Base-by-base conservation (phyloP, 75 land plant genomes). In the Adiantum capillusveneris region DNA sequence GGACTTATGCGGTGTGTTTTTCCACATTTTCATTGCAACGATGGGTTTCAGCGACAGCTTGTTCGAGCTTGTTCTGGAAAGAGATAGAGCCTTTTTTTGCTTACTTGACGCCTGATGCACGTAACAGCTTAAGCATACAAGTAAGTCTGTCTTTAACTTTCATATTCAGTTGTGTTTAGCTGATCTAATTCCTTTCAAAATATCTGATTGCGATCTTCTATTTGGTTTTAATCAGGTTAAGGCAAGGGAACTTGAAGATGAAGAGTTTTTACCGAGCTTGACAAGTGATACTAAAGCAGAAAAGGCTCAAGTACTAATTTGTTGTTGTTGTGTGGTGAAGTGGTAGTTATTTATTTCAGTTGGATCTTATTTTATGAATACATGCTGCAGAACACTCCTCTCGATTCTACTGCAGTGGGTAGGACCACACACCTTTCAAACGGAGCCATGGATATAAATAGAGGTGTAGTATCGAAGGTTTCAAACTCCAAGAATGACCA, bases 81-180 rank as follows among this genome's bases (percentile, higher is more conserved):
- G 71, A 81, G 55, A 68, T 85, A 70, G 96, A 93, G 57, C 90
- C 79, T 19, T 61, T 67, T 21, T 85, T 89, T 64, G 63, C 78
- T 49, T 81, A 64, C 53, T 27, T 93, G 22, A 81, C 87, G 61
- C 65, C 77, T 12, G 78, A 57, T 18, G 87, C 82, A 50, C 57
- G 81, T 28, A 34, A 54, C 28, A 74, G 25, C 56, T 49, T 92
- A 42, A 84, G 65, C 41, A 72, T 77, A 64, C 80, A 72, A 68
- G 97, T 88, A 60, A 59, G 11, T 19, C 21, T 53, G 27, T n/a
- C 44, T 49, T 18, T 11, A 0, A 5, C 20, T 56, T 25, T 70
- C 24, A 22, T 12, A 26, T 34, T 34, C 37, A 45, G 65, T 13
- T 65, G 31, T n/a, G 31, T 2, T 46, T 6, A 18, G 5, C 50